phyloP scores from a whole-genome alignment of 148 eudicot genomes.

The Rheum nobile region DNA sequence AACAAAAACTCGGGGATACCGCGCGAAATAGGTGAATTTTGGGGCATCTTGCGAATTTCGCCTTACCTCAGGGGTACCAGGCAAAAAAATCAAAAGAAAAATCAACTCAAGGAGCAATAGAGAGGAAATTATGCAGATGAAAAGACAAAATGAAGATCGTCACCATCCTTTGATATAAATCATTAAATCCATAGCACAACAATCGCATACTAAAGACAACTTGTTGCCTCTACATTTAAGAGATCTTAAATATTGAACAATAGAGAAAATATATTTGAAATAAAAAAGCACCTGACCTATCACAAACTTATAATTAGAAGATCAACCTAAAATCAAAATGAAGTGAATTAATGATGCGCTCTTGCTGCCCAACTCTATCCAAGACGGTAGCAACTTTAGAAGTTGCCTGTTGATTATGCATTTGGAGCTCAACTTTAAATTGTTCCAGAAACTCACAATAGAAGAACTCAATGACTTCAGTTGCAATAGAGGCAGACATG shows the following conservation, averaged over 20 bases:
- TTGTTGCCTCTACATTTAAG: not conserved
- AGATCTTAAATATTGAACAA: not conserved
- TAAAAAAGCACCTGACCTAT: not conserved
- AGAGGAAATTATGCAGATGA: not conserved
- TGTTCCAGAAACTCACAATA: slow-evolving; percentile 48
- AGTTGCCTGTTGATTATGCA: slow-evolving; percentile 54
- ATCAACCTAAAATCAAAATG: no score
- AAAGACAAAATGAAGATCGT: not conserved
- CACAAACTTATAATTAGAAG: no score
- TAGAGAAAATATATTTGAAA: not conserved
- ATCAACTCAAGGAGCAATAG: not conserved
- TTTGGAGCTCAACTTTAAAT: slow-evolving; percentile 57
- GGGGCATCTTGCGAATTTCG: no score
- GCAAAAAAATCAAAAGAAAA: no score
- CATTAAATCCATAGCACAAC: not conserved
- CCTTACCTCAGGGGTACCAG: no score
- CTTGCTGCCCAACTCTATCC: slow-evolving; percentile 81
- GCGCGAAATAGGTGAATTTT: no score
- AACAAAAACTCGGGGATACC: no score
- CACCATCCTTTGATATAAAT: no score
- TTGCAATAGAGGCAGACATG: not conserved
- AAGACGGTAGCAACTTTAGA: slow-evolving; percentile 66
- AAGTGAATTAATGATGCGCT: slow-evolving; percentile 79
- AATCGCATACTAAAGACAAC: not conserved
- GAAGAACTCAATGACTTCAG: not conserved